Conservation (phyloP, 2,329 filamentous ascomycete species). For the Pseudomassariella vexata region DNA sequence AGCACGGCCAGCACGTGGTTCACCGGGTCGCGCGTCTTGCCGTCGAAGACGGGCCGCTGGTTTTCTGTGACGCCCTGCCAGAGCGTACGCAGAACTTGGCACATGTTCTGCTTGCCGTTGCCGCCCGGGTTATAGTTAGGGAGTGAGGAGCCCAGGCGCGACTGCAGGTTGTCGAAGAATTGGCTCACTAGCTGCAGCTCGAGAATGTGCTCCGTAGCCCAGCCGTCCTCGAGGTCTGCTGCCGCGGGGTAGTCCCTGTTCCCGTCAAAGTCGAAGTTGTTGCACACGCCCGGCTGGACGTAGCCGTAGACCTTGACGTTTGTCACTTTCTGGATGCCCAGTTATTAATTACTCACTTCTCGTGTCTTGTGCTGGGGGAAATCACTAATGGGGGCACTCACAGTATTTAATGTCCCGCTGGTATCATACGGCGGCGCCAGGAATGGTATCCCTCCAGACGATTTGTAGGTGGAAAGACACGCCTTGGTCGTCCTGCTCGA, state of each 20-base stretch:
- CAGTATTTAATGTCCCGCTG: background rate
- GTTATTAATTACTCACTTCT: too few relatives aligned
- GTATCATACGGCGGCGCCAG: background rate
- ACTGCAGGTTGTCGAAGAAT: conserved; percentile 1
- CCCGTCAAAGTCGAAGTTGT: background rate
- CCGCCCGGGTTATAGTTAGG: background rate
- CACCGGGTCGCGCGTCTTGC: background rate
- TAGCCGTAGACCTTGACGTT: conserved; percentile 1
- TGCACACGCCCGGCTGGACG: background rate
- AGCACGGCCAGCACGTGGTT: background rate
- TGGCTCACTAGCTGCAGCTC: background rate
- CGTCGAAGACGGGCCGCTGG: background rate
- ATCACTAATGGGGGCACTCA: too few relatives aligned
- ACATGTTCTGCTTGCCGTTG: background rate
- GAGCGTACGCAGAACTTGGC: background rate
- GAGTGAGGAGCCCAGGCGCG: background rate
- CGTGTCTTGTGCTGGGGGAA: too few relatives aligned
- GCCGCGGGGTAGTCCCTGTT: too few relatives aligned
- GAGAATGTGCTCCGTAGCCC: conserved; percentile 1
- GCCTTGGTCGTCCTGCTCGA: too few relatives aligned
- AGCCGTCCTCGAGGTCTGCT: too few relatives aligned
- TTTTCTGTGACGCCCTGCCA: background rate
- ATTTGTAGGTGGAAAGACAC: too few relatives aligned
- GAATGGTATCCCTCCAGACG: too few relatives aligned
- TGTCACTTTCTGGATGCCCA: too few relatives aligned